Evolutionary conservation across 306 rosid species (phyloP), one percentile per base, ranked within the genome.

Genomic region (Myrica gale): DNA sequence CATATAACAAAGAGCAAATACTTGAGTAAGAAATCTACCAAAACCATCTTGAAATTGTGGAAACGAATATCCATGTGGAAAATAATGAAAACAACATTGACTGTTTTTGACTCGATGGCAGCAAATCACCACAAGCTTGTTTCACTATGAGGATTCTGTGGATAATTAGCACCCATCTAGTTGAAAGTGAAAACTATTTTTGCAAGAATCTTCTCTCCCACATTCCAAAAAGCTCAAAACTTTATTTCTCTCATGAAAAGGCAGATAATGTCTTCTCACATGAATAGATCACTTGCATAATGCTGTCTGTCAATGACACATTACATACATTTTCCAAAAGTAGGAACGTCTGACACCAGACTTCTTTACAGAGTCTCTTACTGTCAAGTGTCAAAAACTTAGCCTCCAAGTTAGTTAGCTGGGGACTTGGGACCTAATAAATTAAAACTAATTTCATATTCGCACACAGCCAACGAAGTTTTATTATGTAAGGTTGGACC

Each of bases 111-210:
- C 11, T 4, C 43, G 2, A 50, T 1, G 1, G 62, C 53, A 58
- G 76, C 60, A 71, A 71, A 48, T 71, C 47, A 9, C 61, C 21
- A 42, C 67, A 23, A 60, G 9, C 26, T 60, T 60, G 16, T 26
- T 60, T 23, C 43, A 32, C 67, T 4, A 26, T n/a, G 39, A 60
- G 67, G 43, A 60, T 60, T 60, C 7, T 60, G 67, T 7, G 12
- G 67, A 60, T 8, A 60, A 60, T 12, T 60, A 8, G 42, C 67
- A 60, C 8, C 19, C 41, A 12, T 32, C 9, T 60, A 32, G 7
- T 60, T 60, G 9, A 23, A 32, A 26, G 43, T 42, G 6, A 60
- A 26, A 60, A 32, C 67, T 60, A 60, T 60, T 60, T 60, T 13
- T 17, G 32, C 5, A 9, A 60, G 60, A 16, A 19, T 23, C 7